A percentile compares a stretch with the other conserved stretches of the same genome.
Conservation (phyloP, 257 asterid genomes). For the Solanum virginianum region DNA sequence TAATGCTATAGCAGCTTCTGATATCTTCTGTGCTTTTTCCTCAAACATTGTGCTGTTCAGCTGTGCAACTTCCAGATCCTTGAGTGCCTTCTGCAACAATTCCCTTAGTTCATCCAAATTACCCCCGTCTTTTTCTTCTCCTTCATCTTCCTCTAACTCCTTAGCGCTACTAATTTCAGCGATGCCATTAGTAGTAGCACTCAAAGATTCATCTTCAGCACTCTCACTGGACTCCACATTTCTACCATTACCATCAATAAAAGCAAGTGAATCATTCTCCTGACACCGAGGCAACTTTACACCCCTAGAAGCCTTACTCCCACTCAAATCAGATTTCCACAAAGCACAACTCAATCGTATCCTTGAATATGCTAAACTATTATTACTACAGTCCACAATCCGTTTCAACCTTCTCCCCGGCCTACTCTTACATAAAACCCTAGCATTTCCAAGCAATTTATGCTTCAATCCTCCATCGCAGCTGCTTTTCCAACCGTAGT, state of each 20-base stretch:
- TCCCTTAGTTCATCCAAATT: conserved; percentile 73
- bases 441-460: neutral
- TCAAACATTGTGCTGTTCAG: conserved; percentile 66
- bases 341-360: neutral
- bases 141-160: conserved; percentile 24
- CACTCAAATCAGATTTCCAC: conserved; percentile 8
- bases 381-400: neutral
- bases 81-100: conserved; percentile 63
- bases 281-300: conserved; percentile 38
- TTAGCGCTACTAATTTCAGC: conserved; percentile 24
- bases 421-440: neutral
- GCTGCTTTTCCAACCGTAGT: neutral
- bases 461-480: neutral
- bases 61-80: conserved; percentile 65
- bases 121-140: conserved; percentile 29
- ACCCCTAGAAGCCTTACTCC: conserved; percentile 6
- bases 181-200: conserved; percentile 3
- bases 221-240: conserved; percentile 36
- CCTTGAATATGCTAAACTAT: neutral
- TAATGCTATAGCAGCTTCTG: conserved; percentile 84
- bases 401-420: neutral
- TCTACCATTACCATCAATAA: conserved; percentile 44
- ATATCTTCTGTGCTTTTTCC: conserved; percentile 82
- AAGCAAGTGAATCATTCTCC: conserved; percentile 81
- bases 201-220: conserved; percentile 14